Base-by-base conservation (phyloP, 768 basidiomycete genomes). In the Collybia mongolica region DNA sequence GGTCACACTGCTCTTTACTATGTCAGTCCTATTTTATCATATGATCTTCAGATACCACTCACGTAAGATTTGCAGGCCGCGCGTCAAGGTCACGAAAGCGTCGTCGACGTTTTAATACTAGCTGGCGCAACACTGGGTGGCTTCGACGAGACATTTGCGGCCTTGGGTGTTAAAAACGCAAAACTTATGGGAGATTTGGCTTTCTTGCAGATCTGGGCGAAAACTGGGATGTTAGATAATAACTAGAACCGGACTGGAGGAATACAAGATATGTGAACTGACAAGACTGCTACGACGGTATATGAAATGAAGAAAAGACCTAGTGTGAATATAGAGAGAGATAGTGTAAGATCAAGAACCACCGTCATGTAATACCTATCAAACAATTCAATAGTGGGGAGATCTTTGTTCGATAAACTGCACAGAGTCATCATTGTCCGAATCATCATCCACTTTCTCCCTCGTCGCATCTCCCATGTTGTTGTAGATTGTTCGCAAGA, bases 1-100 rank as follows among this genome's bases (percentile, higher is more conserved):
- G 93, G 90, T 2, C 91, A 93, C 59, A 93, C 92, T 12, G 79
- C 90, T 2, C 71, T 93, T 14, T 93, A 93, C 66, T 88, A 92
- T 66, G 89, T 89, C 54, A 58, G 24, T 43, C 4, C 22, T 29
- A 15, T 1, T 18, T 36, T 22, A 11, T 49, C 42, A 28, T 14
- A 39, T 51, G 29, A 38, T 42, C 9, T 15, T 52, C 9, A 50
- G 46, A 36, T 8, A 24, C 36, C 17, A 18, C 29, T 58, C 24
- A 51, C 43, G 19, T n/a, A 23, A 19, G 18, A 35, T 19, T 20
- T 49, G 11, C 53, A 91, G 88, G 90, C 91, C 46, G 86, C 89
- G 22, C 79, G 91, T 19, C 84, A 88, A 61, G 77, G 84, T 1
- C 80, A 88, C 56, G 73, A 74, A 47, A 68, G 68, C 12, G 70